Evolutionary conservation across 495 filamentous ascomycete genomes (phyloP).

Genomic region (Xanthoparmelia taractica): DNA sequence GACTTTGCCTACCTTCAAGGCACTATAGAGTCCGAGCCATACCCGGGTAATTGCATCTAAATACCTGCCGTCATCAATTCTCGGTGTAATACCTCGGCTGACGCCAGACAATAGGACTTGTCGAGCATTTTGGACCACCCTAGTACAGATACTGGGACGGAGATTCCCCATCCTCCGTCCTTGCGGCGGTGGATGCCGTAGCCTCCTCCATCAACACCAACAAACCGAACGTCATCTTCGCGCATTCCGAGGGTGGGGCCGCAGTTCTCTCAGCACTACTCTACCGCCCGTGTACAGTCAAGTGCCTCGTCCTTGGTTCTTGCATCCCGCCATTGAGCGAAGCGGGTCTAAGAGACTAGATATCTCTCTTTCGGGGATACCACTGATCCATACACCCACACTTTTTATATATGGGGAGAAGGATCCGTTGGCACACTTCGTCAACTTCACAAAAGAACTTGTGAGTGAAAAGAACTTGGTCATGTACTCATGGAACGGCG

Average conservation of each 20-base stretch:
- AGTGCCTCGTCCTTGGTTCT: not conserved
- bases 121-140: not conserved
- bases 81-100: not conserved
- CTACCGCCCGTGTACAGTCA: not conserved
- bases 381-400: not conserved
- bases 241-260: constrained; percentile 3
- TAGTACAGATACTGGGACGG: not conserved
- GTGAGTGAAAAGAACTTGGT: not conserved
- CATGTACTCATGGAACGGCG: not conserved
- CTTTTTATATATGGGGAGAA: not conserved
- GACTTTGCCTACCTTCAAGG: not conserved
- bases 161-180: not conserved
- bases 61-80: not conserved
- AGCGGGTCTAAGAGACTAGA: not conserved
- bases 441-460: not conserved
- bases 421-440: not conserved
- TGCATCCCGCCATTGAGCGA: not conserved
- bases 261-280: not conserved
- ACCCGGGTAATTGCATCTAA: not conserved
- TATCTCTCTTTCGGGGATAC: not conserved
- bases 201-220: not conserved
- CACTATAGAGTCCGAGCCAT: not conserved
- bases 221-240: not conserved
- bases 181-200: not conserved
- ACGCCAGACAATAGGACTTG: not conserved